Evolutionary conservation across 495 filamentous ascomycete species (phyloP).

Genomic region (Elasticomyces elasticus): DNA sequence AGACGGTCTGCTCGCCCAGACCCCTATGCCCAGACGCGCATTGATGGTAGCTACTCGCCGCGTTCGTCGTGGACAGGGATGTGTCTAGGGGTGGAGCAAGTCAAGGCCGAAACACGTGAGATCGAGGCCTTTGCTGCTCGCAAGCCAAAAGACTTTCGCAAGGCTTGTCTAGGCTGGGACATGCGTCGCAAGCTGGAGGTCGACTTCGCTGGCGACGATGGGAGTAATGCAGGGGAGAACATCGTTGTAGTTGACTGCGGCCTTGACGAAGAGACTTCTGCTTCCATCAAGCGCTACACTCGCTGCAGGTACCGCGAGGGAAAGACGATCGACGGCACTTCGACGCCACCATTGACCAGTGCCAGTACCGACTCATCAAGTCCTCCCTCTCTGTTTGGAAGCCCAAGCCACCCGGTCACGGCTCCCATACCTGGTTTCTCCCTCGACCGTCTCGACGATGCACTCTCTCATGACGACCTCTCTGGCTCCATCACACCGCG

Average conservation of each 20-base stretch:
- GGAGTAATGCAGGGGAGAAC: slow-evolving; percentile 58
- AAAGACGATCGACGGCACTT: neutral
- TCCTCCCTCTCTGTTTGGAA: slow-evolving; percentile 36
- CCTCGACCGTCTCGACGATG: slow-evolving; percentile 15
- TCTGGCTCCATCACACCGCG: slow-evolving; percentile 17
- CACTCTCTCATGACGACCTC: slow-evolving; percentile 16
- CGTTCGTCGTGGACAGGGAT: slow-evolving; percentile 60
- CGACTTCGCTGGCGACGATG: slow-evolving; percentile 78
- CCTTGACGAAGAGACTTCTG: slow-evolving; percentile 43
- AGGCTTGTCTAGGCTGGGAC: slow-evolving; percentile 76
- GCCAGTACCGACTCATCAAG: slow-evolving; percentile 20
- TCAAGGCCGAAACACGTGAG: slow-evolving; percentile 64
- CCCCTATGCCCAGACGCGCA: slow-evolving; percentile 47
- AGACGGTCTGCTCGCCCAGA: slow-evolving; percentile 61
- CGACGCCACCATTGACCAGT: slow-evolving; percentile 14
- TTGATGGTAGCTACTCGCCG: slow-evolving; percentile 60
- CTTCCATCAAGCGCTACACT: slow-evolving; percentile 44
- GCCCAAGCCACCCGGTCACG: slow-evolving; percentile 5
- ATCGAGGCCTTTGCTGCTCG: slow-evolving; percentile 66
- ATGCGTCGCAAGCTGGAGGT: slow-evolving; percentile 80
- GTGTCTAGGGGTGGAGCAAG: slow-evolving; percentile 58
- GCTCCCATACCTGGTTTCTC: slow-evolving; percentile 8
- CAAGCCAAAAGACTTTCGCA: slow-evolving; percentile 69
- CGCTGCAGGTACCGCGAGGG: slow-evolving; percentile 32
- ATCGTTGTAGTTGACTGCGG: slow-evolving; percentile 67